A percentile compares a stretch with the other conserved stretches of the same genome.
phyloP scores from a whole-genome alignment of 495 filamentous ascomycete genomes.

The Jackrogersella minutella region DNA sequence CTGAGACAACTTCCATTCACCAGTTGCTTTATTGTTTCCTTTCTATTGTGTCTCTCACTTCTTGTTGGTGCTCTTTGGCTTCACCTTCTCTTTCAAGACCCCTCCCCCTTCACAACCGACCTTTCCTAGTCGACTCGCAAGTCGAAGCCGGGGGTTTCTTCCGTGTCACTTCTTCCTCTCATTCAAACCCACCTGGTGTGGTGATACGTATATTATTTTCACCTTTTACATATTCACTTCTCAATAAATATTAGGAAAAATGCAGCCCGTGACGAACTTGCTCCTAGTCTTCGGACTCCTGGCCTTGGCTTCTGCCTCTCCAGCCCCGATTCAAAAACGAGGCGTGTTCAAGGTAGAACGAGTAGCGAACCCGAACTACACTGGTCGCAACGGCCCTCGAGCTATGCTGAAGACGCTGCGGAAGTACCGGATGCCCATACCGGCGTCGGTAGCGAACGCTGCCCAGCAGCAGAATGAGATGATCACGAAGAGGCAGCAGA shows the following conservation, averaged over 20 bases:
- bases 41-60: constrained; percentile 24
- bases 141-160: constrained; percentile 17
- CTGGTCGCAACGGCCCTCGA: constrained; percentile 60
- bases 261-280: constrained; percentile 49
- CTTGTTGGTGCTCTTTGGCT: constrained; percentile 19
- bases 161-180: constrained; percentile 6
- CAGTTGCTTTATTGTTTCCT: constrained; percentile 28
- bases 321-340: constrained; percentile 50
- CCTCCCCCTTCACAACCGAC: constrained; percentile 19
- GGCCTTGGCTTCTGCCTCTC: constrained; percentile 52
- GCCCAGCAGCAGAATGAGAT: constrained; percentile 44
- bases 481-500: constrained; percentile 41
- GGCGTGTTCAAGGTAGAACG: constrained; percentile 68
- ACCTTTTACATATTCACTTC: neutral
- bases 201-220: constrained; percentile 28
- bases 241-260: constrained; percentile 20
- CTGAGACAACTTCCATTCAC: constrained; percentile 38
- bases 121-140: constrained; percentile 13
- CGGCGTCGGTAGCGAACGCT: constrained; percentile 50
- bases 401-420: constrained; percentile 68
- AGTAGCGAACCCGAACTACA: constrained; percentile 61
- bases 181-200: constrained; percentile 39
- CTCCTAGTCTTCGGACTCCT: constrained; percentile 51
- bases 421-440: constrained; percentile 67
- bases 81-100: constrained; percentile 29